Base-by-base conservation (phyloP, 306 rosid genomes). In the Dicorynia guianensis region DNA sequence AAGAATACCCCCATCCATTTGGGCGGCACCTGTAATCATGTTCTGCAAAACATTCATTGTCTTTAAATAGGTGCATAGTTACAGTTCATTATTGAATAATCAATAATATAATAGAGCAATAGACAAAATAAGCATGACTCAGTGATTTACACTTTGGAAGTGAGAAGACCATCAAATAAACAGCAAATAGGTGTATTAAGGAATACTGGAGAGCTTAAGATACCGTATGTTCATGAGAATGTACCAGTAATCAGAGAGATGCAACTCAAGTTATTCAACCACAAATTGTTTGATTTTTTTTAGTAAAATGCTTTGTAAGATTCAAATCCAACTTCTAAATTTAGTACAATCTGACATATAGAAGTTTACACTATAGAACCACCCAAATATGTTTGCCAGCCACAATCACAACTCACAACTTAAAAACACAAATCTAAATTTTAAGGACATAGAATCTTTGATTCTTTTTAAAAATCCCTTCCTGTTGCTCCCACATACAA, bases 1-100 rank as follows among this genome's bases (percentile, higher is more conserved):
- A 52, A 95, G 90, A 40, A 95, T 95, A 42, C 99, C 99, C 5
- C 98, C 99, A 86, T 95, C 99, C 97, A 95, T 95, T 73, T 95
- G 99, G 36, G 99, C 98, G 60, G 99, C 99, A 83, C 99, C 99
- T 54, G 99, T 95, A 85, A 95, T 95, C 99, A 95, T 95, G 83
- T 95, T 95, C 99, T 95, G 79, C 72, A 80, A 30, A 74, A 34
- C 9, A 77, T 46, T 54, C 39, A 69, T 33, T 63, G 55, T 36
- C 54, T 15, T 68, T 33, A 71, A 65, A 54, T 10, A 14, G 38
- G 56, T 71, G 67, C 63, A 55, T 34, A 30, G 46, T 25, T 5
- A 61, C 73, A 25, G 30, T 19, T 43, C 35, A 75, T 18, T 52
- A 14, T 6, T 9, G 38, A 10, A 61, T 13, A 39, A n/a, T 9